Evolutionary conservation across 2,329 filamentous ascomycete genomes (phyloP), one percentile per base, ranked within the genome.

Genomic region (Nothophaeocryptopus gaeumannii): DNA sequence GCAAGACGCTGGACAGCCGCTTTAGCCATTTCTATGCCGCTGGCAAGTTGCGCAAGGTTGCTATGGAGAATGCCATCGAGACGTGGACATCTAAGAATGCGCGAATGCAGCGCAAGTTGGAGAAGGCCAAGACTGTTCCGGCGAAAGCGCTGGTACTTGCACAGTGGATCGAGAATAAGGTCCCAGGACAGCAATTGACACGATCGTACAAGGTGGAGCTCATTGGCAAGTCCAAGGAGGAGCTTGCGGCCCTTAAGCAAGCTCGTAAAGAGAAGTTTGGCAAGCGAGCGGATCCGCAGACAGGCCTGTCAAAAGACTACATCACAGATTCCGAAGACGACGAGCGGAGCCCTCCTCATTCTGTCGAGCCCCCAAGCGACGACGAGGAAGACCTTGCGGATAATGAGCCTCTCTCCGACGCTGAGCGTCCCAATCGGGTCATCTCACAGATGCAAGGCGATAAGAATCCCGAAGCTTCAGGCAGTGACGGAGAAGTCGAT

Each of bases 1-100:
- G 53, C 46, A 65, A 50, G 44, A 59, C 59, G 42, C 47, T 53
- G 42, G 58, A 39, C 36, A 69, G 53, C 48, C 53, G 58, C 4
- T 67, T 64, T 53, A 58, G 45, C 41, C 2, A 48, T 15, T 45
- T 42, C 13, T 37, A 29, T 15, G 35, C 39, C 12, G 42, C 47
- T 10, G 47, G 56, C 15, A 41, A 56, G 11, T 42, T 67, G 35
- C 56, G 65, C 8, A 58, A 66, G 37, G 45, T 48, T 13, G 68
- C 62, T 1, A 56, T 63, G 8, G 54, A 69, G 13, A 55, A 54
- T 5, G 59, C 61, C 11, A 45, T 70, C 4, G 53, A 57, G 29
- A 51, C 54, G 1, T 65, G 57, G 57, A 34, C 46, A 13, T 39
- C 40, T 12, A 45, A 51, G 26, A 53, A 46, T 8, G 45, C 43